Evolutionary conservation across 352 stramenopile species (phyloP).

Genomic region (Globisporangium sylvaticum): DNA sequence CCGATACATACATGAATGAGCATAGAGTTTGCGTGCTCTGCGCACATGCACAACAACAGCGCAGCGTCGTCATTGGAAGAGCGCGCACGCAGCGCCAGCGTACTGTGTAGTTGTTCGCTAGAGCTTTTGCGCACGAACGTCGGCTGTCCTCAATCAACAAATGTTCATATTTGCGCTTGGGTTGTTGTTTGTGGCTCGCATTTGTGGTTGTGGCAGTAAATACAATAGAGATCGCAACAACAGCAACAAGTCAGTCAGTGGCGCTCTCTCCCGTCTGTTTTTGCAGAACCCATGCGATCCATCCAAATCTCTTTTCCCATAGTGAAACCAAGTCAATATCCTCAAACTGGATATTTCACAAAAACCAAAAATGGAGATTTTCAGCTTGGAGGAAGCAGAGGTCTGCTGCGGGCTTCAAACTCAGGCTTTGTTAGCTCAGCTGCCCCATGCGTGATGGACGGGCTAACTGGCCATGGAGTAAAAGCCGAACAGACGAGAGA

Average conservation of each 20-base stretch:
- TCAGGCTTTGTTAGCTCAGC: conserved; percentile 1
- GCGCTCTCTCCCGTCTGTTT: conserved; percentile 15
- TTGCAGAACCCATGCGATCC: conserved; percentile 4
- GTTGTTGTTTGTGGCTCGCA: background rate
- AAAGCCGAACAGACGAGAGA: conserved; percentile 5
- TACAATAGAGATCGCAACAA: background rate
- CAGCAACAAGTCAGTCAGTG: background rate
- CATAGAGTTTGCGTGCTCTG: background rate
- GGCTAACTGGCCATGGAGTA: background rate
- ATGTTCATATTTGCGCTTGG: background rate
- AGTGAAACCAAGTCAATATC: background rate
- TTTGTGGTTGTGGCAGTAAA: background rate
- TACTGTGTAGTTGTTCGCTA: background rate
- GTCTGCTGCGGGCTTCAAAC: background rate
- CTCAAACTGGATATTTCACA: background rate
- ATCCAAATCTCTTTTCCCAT: background rate
- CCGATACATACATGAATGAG: background rate
- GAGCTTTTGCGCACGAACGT: background rate
- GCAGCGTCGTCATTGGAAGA: background rate
- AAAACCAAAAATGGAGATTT: background rate
- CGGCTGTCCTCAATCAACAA: background rate
- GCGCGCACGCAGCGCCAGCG: background rate
- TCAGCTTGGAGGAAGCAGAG: background rate
- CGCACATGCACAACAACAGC: background rate
- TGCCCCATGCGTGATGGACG: background rate